Evolutionary conservation across 805 yeast genomes (phyloP).

Genomic region (Candida taoyuanica): DNA sequence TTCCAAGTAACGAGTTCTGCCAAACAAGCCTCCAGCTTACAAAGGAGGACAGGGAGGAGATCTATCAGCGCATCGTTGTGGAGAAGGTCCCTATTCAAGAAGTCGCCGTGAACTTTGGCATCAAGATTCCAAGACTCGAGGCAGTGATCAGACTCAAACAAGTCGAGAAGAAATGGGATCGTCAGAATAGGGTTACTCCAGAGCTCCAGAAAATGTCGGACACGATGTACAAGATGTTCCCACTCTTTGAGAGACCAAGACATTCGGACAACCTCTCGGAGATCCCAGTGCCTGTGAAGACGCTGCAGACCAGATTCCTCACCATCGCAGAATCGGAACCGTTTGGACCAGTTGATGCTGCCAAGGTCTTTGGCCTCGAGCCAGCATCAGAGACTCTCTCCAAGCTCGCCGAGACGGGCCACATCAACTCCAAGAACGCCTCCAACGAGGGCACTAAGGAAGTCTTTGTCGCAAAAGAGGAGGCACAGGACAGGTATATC

Average conservation of each 20-base stretch:
- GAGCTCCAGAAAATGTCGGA: conserved; percentile 58
- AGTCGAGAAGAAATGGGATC: conserved; percentile 59
- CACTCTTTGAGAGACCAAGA: conserved; percentile 49
- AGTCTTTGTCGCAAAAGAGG: conserved; percentile 44
- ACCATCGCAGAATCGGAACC: conserved; percentile 94
- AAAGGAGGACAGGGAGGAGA: conserved; percentile 51
- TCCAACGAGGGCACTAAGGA: conserved; percentile 27
- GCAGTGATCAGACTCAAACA: conserved; percentile 71
- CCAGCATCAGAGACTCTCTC: conserved; percentile 82
- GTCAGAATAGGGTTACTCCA: conserved; percentile 44
- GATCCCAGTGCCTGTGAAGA: conserved; percentile 84
- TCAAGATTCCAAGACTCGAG: conserved; percentile 82
- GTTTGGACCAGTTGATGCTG: conserved; percentile 94
- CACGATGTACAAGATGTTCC: conserved; percentile 76
- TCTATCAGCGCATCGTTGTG: conserved; percentile 50
- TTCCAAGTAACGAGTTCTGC: conserved; percentile 70
- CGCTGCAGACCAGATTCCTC: conserved; percentile 74
- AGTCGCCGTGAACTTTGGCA: conserved; percentile 71
- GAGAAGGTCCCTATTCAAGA: conserved; percentile 59
- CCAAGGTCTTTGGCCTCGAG: conserved; percentile 71
- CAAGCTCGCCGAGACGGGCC: conserved; percentile 56
- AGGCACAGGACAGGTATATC: conserved; percentile 49
- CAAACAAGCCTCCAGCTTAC: conserved; percentile 61
- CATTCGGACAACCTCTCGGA: conserved; percentile 80
- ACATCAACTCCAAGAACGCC: conserved; percentile 36